Evolutionary conservation across 2,329 filamentous ascomycete genomes (phyloP).

Genomic region (Aureobasidium leucospermi): DNA sequence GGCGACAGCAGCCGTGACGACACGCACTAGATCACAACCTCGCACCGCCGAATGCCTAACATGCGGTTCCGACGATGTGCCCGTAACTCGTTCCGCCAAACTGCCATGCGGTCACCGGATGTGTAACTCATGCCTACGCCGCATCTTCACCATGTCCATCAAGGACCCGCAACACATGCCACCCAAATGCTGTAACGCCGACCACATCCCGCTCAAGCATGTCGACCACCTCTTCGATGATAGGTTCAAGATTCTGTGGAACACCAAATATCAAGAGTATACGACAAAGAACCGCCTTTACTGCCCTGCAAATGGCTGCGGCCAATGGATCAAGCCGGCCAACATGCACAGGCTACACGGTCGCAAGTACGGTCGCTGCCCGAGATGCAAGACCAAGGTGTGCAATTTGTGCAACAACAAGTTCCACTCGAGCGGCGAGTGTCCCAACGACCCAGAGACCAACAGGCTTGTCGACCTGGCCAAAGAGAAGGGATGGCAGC

Average conservation of each 20-base stretch:
- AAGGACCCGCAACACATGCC: constrained; percentile 77
- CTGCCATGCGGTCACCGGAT: constrained; percentile 74
- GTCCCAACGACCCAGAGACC: constrained; percentile 63
- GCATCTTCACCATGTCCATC: constrained; percentile 67
- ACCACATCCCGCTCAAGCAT: constrained; percentile 66
- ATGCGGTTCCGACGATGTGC: constrained; percentile 62
- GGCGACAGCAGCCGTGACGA: not conserved
- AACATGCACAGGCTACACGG: constrained; percentile 53
- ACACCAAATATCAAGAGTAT: constrained; percentile 70
- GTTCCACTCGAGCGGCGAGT: constrained; percentile 64
- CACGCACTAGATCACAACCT: not conserved
- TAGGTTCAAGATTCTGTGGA: constrained; percentile 72
- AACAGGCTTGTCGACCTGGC: constrained; percentile 57
- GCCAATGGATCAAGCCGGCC: constrained; percentile 70
- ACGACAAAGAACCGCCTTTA: constrained; percentile 69
- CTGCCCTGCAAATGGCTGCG: constrained; percentile 65
- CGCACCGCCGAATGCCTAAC: constrained; percentile 56
- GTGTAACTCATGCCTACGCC: constrained; percentile 69
- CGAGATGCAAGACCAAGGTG: constrained; percentile 63
- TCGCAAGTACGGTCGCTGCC: constrained; percentile 62
- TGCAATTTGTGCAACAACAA: constrained; percentile 67
- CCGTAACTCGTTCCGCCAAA: constrained; percentile 56
- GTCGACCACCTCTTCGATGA: constrained; percentile 68
- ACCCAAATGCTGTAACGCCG: constrained; percentile 67
- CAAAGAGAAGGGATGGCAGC: constrained; percentile 63